Base-by-base conservation (phyloP, 768 basidiomycete genomes). In the Tricholoma flavovirens region DNA sequence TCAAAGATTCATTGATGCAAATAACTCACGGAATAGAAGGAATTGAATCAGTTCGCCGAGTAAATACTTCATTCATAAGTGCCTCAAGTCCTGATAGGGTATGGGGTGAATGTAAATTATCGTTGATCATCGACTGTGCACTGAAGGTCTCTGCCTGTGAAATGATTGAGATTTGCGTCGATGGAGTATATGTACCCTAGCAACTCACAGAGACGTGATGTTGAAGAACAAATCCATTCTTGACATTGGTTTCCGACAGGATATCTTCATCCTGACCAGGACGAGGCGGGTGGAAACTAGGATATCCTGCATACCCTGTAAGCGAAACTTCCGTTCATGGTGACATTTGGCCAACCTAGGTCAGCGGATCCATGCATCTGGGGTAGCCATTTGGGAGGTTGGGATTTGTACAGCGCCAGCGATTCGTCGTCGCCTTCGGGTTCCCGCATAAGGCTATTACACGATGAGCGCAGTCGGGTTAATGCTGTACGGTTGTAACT, bases 261-360 rank as follows among this genome's bases (percentile, higher is more conserved):
- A 81, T 64, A 62, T 91, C 90, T 66, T 93, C 90, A 54, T 87
- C 84, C 66, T 90, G 87, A 5, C 82, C 79, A 15, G 85, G 81
- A 38, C 80, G 78, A 5, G 91, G 88, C 43, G 91, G 91, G 65
- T 84, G 77, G 62, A 88, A 91, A 10, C 88, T 88, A 54, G 79
- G 75, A 66, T 87, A 90, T 15, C 90, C 90, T 93, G 46, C 14
- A 24, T 30, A 7, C 19, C 43, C n/a, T 36, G 2, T 58, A 17
- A 59, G 53, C 50, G 19, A 11, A 46, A 45, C 7, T 15, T n/a
- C 49, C 42, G 5, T 19, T 32, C 42, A 11, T 38, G 38, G 17
- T 36, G 10, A 29, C n/a, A 24, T 35, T 40, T 12, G 29, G 66
- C 78, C 54, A 57, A 83, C 90, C 90, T 51, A 92, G 73, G 68